phyloP scores from a whole-genome alignment of 139 green algal genomes.

The Monoraphidium neglectum region DNA sequence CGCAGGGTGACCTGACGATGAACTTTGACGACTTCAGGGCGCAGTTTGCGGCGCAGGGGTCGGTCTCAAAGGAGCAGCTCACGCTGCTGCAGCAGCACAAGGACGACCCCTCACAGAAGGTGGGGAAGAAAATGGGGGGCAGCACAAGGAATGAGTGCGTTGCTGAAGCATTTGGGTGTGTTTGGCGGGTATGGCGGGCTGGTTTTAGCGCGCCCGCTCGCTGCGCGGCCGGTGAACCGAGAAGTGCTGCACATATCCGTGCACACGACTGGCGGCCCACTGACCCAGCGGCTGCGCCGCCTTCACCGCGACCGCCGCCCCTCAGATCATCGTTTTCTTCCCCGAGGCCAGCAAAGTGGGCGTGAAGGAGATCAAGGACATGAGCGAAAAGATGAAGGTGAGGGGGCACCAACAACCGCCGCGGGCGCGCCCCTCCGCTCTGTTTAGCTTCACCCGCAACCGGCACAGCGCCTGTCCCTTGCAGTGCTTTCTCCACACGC shows the following conservation, averaged over 20 bases:
- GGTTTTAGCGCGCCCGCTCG: neutral
- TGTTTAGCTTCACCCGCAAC: too few relatives aligned
- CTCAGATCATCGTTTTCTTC: slow-evolving; percentile 97
- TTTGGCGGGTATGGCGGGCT: neutral
- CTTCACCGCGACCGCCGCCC: neutral
- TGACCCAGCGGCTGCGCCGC: neutral
- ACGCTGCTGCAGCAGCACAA: slow-evolving; percentile 78
- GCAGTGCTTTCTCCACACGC: too few relatives aligned
- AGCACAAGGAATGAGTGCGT: neutral
- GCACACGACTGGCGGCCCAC: neutral
- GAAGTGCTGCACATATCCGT: slow-evolving; percentile 1
- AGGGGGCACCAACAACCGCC: too few relatives aligned
- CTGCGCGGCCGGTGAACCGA: neutral
- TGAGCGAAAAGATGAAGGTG: slow-evolving; percentile 93
- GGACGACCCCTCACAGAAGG: slow-evolving; percentile 81
- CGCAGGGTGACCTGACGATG: slow-evolving; percentile 75
- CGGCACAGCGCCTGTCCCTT: too few relatives aligned
- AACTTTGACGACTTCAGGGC: slow-evolving; percentile 80
- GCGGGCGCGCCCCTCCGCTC: too few relatives aligned
- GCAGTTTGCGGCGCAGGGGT: slow-evolving; percentile 75
- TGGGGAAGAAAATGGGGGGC: slow-evolving; percentile 1
- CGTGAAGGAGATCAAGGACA: slow-evolving; percentile 94
- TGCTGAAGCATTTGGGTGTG: too few relatives aligned
- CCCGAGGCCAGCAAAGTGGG: slow-evolving; percentile 92
- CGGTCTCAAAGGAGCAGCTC: slow-evolving; percentile 71